Conservation (phyloP, 768 basidiomycete genomes). For the Strobilomyces dryophilus region DNA sequence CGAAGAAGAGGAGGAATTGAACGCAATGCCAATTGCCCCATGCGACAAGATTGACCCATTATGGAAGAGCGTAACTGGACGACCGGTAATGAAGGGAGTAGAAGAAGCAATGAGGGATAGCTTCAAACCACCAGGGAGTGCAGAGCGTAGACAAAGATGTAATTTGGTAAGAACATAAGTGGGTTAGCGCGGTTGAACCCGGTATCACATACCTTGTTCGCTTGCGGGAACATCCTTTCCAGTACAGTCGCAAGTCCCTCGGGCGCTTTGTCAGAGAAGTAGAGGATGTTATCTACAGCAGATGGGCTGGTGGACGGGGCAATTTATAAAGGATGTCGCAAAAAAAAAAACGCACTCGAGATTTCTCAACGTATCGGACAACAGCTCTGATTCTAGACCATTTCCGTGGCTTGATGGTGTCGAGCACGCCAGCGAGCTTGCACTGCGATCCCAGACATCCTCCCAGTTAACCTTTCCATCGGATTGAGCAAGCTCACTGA, state of each 20-base stretch:
- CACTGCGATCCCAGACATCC: constrained; percentile 42
- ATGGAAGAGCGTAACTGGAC: constrained; percentile 65
- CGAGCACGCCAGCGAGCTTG: not conserved
- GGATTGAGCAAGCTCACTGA: constrained; percentile 1
- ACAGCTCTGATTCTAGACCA: not conserved
- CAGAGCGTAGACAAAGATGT: not conserved
- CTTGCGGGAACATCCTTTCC: constrained; percentile 34
- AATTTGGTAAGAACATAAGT: no score
- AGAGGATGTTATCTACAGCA: constrained; percentile 36
- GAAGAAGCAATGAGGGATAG: constrained; percentile 67
- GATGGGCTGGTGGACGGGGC: constrained; percentile 13
- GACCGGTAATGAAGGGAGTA: constrained; percentile 76
- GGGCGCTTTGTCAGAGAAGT: constrained; percentile 54
- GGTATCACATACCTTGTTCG: constrained; percentile 44
- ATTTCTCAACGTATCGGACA: constrained; percentile 39
- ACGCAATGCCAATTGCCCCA: constrained; percentile 69
- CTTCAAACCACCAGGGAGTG: constrained; percentile 31
- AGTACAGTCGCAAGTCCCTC: constrained; percentile 52
- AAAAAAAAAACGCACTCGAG: constrained; percentile 22
- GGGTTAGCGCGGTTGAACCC: not conserved
- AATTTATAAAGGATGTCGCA: not conserved
- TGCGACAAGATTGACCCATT: constrained; percentile 50
- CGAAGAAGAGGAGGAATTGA: constrained; percentile 23
- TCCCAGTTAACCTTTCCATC: constrained; percentile 42
- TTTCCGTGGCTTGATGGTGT: not conserved